Conservation (phyloP, 1,284 basidiomycete species). For the Boletus hoseneyae region DNA sequence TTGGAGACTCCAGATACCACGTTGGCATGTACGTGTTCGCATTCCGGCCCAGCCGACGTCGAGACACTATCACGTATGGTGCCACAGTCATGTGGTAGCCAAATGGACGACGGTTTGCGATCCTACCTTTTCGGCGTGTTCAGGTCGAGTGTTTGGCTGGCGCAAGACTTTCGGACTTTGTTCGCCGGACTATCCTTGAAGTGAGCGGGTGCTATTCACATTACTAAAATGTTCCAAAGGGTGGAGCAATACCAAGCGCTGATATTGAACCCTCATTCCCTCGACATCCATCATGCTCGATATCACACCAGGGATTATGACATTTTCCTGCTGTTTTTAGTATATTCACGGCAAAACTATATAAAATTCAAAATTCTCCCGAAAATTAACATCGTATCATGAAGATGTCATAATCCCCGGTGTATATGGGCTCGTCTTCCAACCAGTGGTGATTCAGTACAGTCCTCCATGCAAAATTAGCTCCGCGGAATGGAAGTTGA, state of each 20-base stretch:
- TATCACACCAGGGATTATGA: no score
- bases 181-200: constrained; percentile 1
- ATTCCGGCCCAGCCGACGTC: no score
- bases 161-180: neutral
- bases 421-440: no score
- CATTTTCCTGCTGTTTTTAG: no score
- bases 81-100: no score
- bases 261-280: constrained; percentile 1
- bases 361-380: no score
- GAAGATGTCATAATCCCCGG: no score
- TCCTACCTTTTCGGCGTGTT: no score
- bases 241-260: neutral
- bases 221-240: neutral
- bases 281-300: no score
- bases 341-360: no score
- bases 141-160: neutral
- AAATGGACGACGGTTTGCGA: no score
- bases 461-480: constrained; percentile 1
- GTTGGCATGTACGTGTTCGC: constrained; percentile 5
- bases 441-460: neutral
- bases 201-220: constrained; percentile 3
- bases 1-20: constrained; percentile 27
- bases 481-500: constrained; percentile 26
- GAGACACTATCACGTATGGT: neutral
- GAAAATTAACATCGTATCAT: no score